phyloP scores from a whole-genome alignment of 495 filamentous ascomycete genomes.

The Penicillium waksmanii region DNA sequence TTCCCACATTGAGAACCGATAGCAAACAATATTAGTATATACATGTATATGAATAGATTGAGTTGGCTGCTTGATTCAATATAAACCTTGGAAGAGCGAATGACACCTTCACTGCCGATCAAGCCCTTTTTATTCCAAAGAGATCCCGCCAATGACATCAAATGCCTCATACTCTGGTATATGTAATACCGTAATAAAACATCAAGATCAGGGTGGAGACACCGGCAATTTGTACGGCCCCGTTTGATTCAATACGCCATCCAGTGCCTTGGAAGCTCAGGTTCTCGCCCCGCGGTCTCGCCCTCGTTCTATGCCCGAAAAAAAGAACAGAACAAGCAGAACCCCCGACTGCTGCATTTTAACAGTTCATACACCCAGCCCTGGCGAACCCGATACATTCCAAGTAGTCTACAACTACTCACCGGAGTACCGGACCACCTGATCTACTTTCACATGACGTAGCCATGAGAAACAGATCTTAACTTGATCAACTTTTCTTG shows the following conservation, averaged over 20 bases:
- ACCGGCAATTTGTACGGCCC: constrained; percentile 15
- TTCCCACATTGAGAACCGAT: no score
- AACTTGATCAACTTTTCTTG: constrained; percentile 32
- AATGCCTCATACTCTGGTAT: constrained; percentile 18
- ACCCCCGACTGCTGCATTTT: neutral
- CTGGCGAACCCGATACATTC: neutral
- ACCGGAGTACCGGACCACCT: constrained; percentile 11
- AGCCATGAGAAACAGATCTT: constrained; percentile 40
- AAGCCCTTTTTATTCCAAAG: neutral
- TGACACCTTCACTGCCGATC: constrained; percentile 1
- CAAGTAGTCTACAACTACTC: constrained; percentile 7
- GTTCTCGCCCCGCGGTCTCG: constrained; percentile 10
- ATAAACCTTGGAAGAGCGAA: neutral
- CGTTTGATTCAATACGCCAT: constrained; percentile 11
- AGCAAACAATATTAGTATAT: no score
- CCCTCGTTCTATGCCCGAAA: constrained; percentile 5
- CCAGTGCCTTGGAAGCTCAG: constrained; percentile 3
- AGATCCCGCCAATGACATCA: constrained; percentile 26
- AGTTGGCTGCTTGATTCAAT: no score
- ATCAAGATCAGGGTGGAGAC: neutral
- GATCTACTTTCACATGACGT: constrained; percentile 44
- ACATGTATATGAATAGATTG: no score
- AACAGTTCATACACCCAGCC: neutral
- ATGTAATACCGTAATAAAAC: constrained; percentile 21
- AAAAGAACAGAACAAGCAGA: neutral